A percentile compares a stretch with the other conserved stretches of the same genome.
These are phyloP conservation scores for Liriodendron chinense DNA, from an alignment of 164 flowering plant genomes.

Conservation along the genomic window DNA sequence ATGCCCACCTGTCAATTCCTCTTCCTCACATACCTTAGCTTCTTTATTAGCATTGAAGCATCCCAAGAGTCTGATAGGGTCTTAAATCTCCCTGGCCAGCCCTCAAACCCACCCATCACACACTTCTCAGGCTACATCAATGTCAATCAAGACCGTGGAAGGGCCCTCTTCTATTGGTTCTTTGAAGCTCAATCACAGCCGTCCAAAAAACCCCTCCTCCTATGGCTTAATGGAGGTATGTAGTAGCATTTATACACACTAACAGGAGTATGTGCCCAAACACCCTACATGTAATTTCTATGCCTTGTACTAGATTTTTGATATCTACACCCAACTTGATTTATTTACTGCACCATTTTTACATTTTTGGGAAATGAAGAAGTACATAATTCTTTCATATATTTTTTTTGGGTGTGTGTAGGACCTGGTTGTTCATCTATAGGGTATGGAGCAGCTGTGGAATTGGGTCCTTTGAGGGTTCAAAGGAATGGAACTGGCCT, in stretches of 20 bases:
- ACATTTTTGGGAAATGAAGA: too few relatives aligned
- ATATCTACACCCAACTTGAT: neutral
- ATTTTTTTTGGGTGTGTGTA: conserved; percentile 12
- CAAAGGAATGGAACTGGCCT: conserved; percentile 39
- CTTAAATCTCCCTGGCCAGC: conserved; percentile 64
- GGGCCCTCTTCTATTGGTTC: conserved; percentile 83
- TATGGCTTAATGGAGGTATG: conserved; percentile 80
- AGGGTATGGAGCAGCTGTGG: conserved; percentile 72
- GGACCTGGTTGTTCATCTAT: conserved; percentile 91
- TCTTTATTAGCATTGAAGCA: conserved; percentile 19
- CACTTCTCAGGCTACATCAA: conserved; percentile 71
- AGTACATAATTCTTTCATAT: neutral
- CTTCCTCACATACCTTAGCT: conserved; percentile 10
- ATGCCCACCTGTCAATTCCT: conserved; percentile 2
- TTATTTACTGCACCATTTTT: too few relatives aligned
- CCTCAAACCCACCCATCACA: conserved; percentile 38
- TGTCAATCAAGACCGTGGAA: conserved; percentile 57
- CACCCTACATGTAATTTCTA: neutral
- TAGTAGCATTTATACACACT: neutral
- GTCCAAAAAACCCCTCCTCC: conserved; percentile 53
- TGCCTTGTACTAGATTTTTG: neutral
- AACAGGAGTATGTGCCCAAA: neutral
- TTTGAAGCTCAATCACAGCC: conserved; percentile 61
- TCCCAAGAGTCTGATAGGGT: conserved; percentile 39
- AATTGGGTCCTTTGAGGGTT: conserved; percentile 66